Evolutionary conservation across 31 red algal species (phyloP), one percentile per base, ranked within the genome.

Genomic region (Bonnemaisonia californica): DNA sequence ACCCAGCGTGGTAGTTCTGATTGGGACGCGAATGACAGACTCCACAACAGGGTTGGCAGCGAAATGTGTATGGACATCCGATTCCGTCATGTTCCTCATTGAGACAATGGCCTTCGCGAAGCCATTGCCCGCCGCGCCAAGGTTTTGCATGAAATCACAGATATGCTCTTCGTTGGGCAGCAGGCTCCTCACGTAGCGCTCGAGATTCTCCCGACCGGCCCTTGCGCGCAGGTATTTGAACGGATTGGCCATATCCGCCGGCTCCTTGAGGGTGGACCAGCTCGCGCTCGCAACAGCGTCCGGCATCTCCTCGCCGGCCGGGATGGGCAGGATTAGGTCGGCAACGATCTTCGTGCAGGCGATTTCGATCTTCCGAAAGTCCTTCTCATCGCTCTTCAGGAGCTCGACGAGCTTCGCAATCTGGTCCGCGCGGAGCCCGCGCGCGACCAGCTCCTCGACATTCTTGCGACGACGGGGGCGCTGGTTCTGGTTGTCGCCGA

Each of bases 121-220:
- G 23, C 80, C 66, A 34, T 83, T 64, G 2, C 61, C 3, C 7
- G 65, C 67, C 9, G 80, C 66, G 42, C 80, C 45, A 35, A 83
- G 42, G 60, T 83, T 70, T 24, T 83, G 80, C 23, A 58, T 41
- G 23, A 40, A 83, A 5, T 83, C 80, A 13, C 33, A 54, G 24
- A 62, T 16, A 16, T 51, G 16, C 45, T 7, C 9, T 11, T 51
- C 45, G 16, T 51, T 16, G 16, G 45, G 45, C 7, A 51, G 45
- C 16, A 51, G 45, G 16, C 9, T 11, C 45, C 45, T 51, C 9
- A 51, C 45, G 16, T 51, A 51, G 9, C 16, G 7, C 45, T 51
- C 45, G 7, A 51, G 9, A 51, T 7, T 51, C 16, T 11, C 9
- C 40, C 63, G 35, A 19, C 36, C 38, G 28, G 19, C 31, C 13